Base-by-base conservation (phyloP, 108 stramenopile genomes). In the Cyclotella cryptica region DNA sequence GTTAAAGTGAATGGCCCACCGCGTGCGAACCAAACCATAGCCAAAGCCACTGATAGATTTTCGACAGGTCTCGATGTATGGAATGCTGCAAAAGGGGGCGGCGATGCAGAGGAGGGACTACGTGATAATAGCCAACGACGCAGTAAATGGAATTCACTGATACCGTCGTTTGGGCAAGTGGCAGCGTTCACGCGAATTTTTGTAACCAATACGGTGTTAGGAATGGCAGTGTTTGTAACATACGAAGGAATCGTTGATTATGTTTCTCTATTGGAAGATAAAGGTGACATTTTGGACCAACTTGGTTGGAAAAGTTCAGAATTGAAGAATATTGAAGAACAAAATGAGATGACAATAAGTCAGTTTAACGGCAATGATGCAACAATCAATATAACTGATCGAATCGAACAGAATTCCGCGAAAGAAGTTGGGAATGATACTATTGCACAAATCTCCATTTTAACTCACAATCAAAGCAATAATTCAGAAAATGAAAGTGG, bases 11-110 rank as follows among this genome's bases (percentile, higher is more conserved):
- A 28, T 18, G 13, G 43, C n/a, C 44, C 49, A 0, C 53, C 53
- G 0, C 54, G 44, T 52, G 59, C 73, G 22, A 55, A 69, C 30
- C 47, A 82, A 45, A 42, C 65, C 43, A 72, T 91, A 15, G 90
- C 90, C 17, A 87, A 71, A 44, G 85, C 84, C 1, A 74, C 84
- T 4, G 90, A 91, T 72, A 77, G 87, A 42, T 64, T 85, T n/a
- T 84, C 87, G n/a, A 89, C 75, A n/a, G 87, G 87, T 28, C 63
- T 86, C n/a, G 90, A 89, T 75, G 79, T 84, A 27, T 75, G 78
- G 59, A 79, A 52, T 52, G 82, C 82, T 8, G 78, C 72, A 9
- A 26, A 43, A 24, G 78, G 72, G 60, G 44, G 62, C 3, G 42
- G 26, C 21, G 70, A 49, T 61, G 74, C 28, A 45, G n/a, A 67